Percentiles rank a stretch among this genome's conserved stretches.
Evolutionary conservation across 106 monocot genomes (phyloP).

Genomic region (Dioscorea alata): DNA sequence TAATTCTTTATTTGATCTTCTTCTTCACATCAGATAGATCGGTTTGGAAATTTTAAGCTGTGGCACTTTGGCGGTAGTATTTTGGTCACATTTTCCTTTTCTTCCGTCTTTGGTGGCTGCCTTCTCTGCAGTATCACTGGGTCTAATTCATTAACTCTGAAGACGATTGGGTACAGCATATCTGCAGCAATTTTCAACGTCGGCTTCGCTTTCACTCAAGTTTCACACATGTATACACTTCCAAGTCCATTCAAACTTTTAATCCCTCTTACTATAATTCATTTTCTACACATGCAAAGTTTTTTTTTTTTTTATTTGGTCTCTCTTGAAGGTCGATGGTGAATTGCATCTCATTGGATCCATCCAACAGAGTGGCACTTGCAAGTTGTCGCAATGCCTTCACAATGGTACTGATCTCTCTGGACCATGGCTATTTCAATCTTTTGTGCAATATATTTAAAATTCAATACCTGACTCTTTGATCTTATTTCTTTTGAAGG

Average conservation of each 20-base stretch:
- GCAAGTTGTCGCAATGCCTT: conserved; percentile 93
- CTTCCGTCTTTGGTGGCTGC: conserved; percentile 92
- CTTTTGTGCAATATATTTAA: not conserved
- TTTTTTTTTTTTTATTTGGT: not conserved
- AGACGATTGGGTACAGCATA: conserved; percentile 85
- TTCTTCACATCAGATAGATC: conserved; percentile 56
- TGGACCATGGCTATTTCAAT: not conserved
- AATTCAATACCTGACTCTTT: conserved; percentile 3
- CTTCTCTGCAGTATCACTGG: conserved; percentile 58
- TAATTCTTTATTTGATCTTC: not conserved
- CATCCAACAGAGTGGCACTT: conserved; percentile 78
- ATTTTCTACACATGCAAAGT: no score
- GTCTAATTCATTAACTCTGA: conserved; percentile 32
- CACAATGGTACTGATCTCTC: conserved; percentile 55
- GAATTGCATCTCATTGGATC: conserved; percentile 77
- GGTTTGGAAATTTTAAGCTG: conserved; percentile 85
- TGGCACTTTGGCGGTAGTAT: conserved; percentile 89
- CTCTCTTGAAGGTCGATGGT: conserved; percentile 81
- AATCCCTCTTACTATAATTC: not conserved
- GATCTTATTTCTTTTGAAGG: conserved; percentile 25
- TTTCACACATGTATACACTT: conserved; percentile 77
- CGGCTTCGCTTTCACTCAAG: conserved; percentile 93
- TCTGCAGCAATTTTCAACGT: conserved; percentile 92
- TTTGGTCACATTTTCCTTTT: conserved; percentile 86
- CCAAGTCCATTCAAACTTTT: not conserved